Evolutionary conservation across 2,329 filamentous ascomycete genomes (phyloP), one percentile per base, ranked within the genome.

Genomic region (Colletotrichum truncatum): DNA sequence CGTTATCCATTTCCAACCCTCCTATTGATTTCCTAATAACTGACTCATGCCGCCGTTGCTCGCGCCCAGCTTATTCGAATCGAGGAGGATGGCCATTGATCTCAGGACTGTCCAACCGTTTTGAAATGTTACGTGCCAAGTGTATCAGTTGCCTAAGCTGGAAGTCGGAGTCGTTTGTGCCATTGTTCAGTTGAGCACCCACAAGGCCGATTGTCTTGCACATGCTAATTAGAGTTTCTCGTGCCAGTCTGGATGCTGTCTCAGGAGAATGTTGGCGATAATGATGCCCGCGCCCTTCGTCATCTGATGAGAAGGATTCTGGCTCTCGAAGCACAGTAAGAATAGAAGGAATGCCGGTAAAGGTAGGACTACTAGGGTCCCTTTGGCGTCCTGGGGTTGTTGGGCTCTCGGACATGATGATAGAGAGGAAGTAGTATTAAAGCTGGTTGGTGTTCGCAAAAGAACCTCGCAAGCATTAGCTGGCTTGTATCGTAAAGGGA

Each of bases 111-210:
- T 66, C 63, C 43, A 66, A 16, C 30, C 63, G 34, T 16, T 66
- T 66, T 2, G 63, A 56, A 6, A 66, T 66, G 10, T 66, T 66
- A 11, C 63, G 63, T 9, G 63, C 63, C 11, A 66, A n/a, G n/a
- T 66, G 63, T 3, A 66, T 66, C 6, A 66, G 63, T n/a, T 66
- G 63, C 7, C 63, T 51, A 3, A 66, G 51, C 11, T 66, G 63
- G 28, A 66, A 66, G 4, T 66, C 63, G 16, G 63, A 66, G 23
- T 66, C 63, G 43, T 63, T 66, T 21, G 63, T 66, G 43, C 63
- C 41, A 12, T 55, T 66, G n/a, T 66, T 66, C 7, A 66, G 58
- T 16, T 66, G 63, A 10, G 63, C 63, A 3, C 63, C 63, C 14
- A 66, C 63, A 2, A 66, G 34, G 2, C 63, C 30, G 14, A 66